Evolutionary conservation across 2,329 filamentous ascomycete species (phyloP), one percentile per base, ranked within the genome.

Genomic region (Cadophora luteo-olivacea): DNA sequence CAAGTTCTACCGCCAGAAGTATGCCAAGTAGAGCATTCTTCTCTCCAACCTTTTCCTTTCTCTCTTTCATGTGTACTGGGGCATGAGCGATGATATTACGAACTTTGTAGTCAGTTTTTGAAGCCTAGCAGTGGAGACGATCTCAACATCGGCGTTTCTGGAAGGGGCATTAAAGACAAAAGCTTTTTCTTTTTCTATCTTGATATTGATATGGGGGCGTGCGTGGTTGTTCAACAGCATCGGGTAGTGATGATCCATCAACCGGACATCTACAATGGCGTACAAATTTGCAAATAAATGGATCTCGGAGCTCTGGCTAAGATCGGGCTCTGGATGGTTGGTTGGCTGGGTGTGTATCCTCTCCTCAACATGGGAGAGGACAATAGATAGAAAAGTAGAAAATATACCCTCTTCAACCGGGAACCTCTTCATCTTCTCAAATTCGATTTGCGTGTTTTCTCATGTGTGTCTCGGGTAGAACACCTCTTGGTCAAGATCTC

Each of bases 1-100:
- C 87, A 97, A 97, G 89, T 91, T 85, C 87, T 98, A 90, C 94
- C 95, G 96, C 81, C 83, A 91, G 83, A 94, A 97, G 88, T 91
- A 97, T 84, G 81, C 89, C 67, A 75, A 77, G 61, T 74, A 75
- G 68, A 68, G 52, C 63, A 48, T 57, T 65, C 64, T 69, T 64
- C 49, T 64, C 19, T 65, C 52, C 11, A 45, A 54, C 65, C 66
- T 63, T 61, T 69, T 67, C 45, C 54, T 72, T 67, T 66, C 63
- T 70, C 12, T 64, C 52, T 45, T 29, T 29, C 29, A 9, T 36
- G 49, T 65, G 24, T 61, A 29, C 8, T 25, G 61, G 62, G 65
- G 64, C 61, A 68, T 58, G 64, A 65, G 64, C 62, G 54, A 60
- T 66, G 62, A 72, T 64, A 49, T 67, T 38, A 68, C 69, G 60